A percentile compares a stretch with the other conserved stretches of the same genome.
phyloP scores from a whole-genome alignment of 495 filamentous ascomycete genomes.

The Penicillium psychrofluorescens region DNA sequence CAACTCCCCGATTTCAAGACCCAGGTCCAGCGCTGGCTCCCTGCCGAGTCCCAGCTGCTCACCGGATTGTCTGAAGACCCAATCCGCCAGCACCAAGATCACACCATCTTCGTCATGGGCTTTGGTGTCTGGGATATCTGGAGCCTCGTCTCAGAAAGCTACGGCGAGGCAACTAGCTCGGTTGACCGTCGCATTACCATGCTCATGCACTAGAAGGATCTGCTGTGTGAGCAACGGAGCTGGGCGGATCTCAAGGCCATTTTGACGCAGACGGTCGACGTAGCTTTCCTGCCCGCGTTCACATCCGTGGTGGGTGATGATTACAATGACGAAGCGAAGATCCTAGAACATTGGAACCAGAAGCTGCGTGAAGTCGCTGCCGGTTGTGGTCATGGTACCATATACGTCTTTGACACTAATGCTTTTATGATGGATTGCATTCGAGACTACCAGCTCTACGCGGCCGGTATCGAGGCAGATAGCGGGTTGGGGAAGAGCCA shows the following conservation, averaged over 20 bases:
- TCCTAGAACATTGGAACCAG: slow-evolving; percentile 40
- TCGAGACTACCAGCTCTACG: slow-evolving; percentile 36
- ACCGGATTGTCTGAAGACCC: slow-evolving; percentile 14
- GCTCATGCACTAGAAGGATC: slow-evolving; percentile 36
- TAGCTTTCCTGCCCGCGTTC: slow-evolving; percentile 45
- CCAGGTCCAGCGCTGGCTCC: slow-evolving; percentile 35
- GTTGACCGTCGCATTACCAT: slow-evolving; percentile 35
- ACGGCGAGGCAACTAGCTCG: slow-evolving; percentile 23
- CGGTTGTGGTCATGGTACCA: slow-evolving; percentile 33
- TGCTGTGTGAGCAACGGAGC: slow-evolving; percentile 30
- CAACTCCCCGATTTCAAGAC: slow-evolving; percentile 33
- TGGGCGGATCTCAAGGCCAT: slow-evolving; percentile 38
- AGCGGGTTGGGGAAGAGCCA: slow-evolving; percentile 34
- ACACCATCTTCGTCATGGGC: slow-evolving; percentile 33
- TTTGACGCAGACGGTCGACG: slow-evolving; percentile 41
- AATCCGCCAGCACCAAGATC: slow-evolving; percentile 18
- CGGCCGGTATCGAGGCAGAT: slow-evolving; percentile 32
- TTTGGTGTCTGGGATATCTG: slow-evolving; percentile 48
- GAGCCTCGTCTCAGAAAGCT: slow-evolving; percentile 32
- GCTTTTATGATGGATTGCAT: slow-evolving; percentile 44
- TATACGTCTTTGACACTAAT: slow-evolving; percentile 46
- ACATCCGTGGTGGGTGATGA: slow-evolving; percentile 17
- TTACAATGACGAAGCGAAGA: slow-evolving; percentile 34
- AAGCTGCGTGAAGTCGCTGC: slow-evolving; percentile 30
- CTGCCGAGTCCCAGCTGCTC: slow-evolving; percentile 18